Evolutionary conservation across 2,329 filamentous ascomycete species (phyloP), one percentile per base, ranked within the genome.

Genomic region (Fusarium clavum): DNA sequence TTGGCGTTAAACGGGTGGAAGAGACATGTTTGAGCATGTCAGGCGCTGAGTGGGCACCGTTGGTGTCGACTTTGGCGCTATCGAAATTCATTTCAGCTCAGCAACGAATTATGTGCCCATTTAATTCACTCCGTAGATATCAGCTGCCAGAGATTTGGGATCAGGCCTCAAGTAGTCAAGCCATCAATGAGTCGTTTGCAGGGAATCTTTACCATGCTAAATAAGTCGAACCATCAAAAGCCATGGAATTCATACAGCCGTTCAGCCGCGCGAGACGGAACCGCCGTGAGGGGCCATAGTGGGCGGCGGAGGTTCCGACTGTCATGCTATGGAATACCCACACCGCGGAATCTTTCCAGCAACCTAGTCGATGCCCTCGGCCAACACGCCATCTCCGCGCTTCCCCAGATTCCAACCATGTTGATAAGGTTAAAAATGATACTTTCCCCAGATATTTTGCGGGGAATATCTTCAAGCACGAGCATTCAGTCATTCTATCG

Each of bases 391-490:
- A 11, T 27, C 44, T 38, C 49, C 14, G 13, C 22, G 18, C 40
- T 64, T 44, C 61, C 61, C 61, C 61, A 64, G 61, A 58, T 64
- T 57, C 14, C 7, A 22, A 44, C 12, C 20, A 24, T 40, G n/a
- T 46, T 58, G 18, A 24, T 32, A 40, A 64, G 29, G 6, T 57
- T 64, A 57, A 64, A 57, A 64, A 64, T 27, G 30, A 58, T 58
- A 32, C 14, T 18, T 64, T 64, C 61, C 61, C 61, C 61, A 20
- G 51, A 43, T 43, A 18, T n/a, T 64, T 64, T 64, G 38, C 22
- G 51, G 34, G 18, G 38, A 57, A 6, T 18, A 12, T n/a, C n/a
- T 24, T 24, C 8, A 54, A 18, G n/a, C 14, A 45, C 9, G 2
- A 5, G 5, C 20, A 45, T 54, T 24, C 3, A 14, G 14, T 45